These are phyloP conservation scores for Moesziomyces sp. DNA, from an alignment of 1,284 basidiomycete species.

Conservation along the genomic window DNA sequence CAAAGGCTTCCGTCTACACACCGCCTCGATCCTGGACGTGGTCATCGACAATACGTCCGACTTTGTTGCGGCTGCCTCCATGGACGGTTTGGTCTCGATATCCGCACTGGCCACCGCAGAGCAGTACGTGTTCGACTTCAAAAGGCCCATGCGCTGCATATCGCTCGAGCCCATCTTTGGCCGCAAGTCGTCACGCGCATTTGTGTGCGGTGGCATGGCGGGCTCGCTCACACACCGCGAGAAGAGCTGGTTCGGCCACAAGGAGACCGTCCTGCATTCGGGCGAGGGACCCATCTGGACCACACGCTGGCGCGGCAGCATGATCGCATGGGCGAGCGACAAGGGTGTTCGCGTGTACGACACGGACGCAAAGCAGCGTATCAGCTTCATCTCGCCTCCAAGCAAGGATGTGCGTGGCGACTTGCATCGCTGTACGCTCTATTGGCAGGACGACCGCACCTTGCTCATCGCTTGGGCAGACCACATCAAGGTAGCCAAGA, in stretches of 20 bases:
- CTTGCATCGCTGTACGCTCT: constrained; percentile 88
- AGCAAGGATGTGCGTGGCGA: constrained; percentile 86
- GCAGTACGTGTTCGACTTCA: constrained; percentile 91
- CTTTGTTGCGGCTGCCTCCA: constrained; percentile 90
- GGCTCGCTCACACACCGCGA: constrained; percentile 87
- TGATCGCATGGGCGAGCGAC: constrained; percentile 98
- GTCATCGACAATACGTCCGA: constrained; percentile 85
- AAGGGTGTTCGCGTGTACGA: constrained; percentile 96
- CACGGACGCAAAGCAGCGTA: constrained; percentile 79
- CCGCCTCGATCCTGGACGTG: constrained; percentile 88
- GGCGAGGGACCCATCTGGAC: constrained; percentile 97
- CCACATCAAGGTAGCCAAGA: constrained; percentile 83
- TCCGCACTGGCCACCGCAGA: constrained; percentile 80
- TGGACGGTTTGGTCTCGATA: constrained; percentile 93
- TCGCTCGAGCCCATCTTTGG: constrained; percentile 91
- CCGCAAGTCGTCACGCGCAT: constrained; percentile 81
- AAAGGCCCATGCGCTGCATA: constrained; percentile 88
- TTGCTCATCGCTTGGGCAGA: constrained; percentile 95
- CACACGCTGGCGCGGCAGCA: constrained; percentile 82
- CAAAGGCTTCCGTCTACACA: constrained; percentile 90
- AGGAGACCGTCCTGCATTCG: constrained; percentile 84
- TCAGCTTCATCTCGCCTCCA: constrained; percentile 87
- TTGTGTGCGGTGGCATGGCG: constrained; percentile 92
- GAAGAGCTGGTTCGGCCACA: constrained; percentile 96
- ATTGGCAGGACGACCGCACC: constrained; percentile 88